phyloP scores from a whole-genome alignment of 345 rosid species.

The Turritis glabra region DNA sequence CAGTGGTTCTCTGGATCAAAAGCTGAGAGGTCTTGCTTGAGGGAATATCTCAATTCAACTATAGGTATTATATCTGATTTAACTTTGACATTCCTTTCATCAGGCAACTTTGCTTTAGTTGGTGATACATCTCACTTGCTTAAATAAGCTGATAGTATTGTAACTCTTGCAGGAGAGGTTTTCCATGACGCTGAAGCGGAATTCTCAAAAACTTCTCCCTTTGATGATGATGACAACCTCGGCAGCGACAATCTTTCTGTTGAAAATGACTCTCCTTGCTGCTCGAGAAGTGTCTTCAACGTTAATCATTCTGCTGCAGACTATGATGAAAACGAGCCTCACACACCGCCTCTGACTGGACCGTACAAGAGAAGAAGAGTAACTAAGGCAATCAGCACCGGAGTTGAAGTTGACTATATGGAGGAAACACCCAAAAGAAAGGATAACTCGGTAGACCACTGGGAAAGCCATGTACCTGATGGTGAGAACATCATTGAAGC shows the following conservation, averaged over 20 bases:
- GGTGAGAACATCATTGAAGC: constrained; percentile 50
- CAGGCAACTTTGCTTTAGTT: not conserved
- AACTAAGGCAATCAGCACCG: constrained; percentile 41
- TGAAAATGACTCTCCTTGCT: constrained; percentile 45
- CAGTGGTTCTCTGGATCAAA: constrained; percentile 85
- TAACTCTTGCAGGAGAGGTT: constrained; percentile 61
- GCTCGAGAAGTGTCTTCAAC: constrained; percentile 43
- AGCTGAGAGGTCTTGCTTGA: constrained; percentile 54
- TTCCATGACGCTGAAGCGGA: constrained; percentile 80
- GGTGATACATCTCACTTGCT: not conserved
- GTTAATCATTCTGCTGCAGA: constrained; percentile 37
- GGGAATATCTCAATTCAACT: constrained; percentile 54
- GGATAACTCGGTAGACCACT: constrained; percentile 44
- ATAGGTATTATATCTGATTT: constrained; percentile 47
- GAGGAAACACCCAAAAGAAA: constrained; percentile 58
- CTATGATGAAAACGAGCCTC: constrained; percentile 44
- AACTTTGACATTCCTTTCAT: not conserved
- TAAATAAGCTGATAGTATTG: constrained; percentile 10
- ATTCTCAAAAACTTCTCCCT: constrained; percentile 39
- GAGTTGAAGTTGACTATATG: constrained; percentile 61
- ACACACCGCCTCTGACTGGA: constrained; percentile 75
- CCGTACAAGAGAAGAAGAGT: constrained; percentile 82
- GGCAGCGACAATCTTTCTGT: constrained; percentile 33
- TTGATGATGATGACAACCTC: constrained; percentile 43
- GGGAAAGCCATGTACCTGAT: constrained; percentile 42